These are phyloP conservation scores for Santalum album DNA, from an alignment of 164 flowering plant genomes.

Conservation along the genomic window DNA sequence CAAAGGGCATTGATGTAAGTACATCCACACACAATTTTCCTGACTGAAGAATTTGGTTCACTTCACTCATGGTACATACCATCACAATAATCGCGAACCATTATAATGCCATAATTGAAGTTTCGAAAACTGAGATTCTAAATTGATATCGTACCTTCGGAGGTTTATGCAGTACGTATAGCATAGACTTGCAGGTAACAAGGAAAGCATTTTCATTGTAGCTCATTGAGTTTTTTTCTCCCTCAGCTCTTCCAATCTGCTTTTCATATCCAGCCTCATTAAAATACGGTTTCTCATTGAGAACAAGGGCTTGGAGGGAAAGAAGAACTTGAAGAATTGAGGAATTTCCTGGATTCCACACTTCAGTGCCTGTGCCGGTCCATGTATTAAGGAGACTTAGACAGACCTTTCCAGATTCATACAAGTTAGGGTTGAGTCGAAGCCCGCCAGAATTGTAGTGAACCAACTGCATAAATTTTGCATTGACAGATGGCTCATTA, in stretches of 20 bases:
- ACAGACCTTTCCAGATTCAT: slow-evolving; percentile 88
- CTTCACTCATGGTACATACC: too few species aligned
- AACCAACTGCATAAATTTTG: slow-evolving; percentile 51
- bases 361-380: slow-evolving; percentile 68
- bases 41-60: too few species aligned
- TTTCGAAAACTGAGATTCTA: background rate
- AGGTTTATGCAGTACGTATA: slow-evolving; percentile 60
- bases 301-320: slow-evolving; percentile 91
- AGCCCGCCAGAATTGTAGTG: slow-evolving; percentile 84
- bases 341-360: slow-evolving; percentile 75
- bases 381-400: slow-evolving; percentile 95
- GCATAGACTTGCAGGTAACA: slow-evolving; percentile 74
- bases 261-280: slow-evolving; percentile 91
- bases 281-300: slow-evolving; percentile 84
- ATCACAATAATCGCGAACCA: too few species aligned
- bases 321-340: slow-evolving; percentile 87
- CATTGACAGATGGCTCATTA: too few species aligned
- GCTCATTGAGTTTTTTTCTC: slow-evolving; percentile 80
- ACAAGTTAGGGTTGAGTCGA: slow-evolving; percentile 83
- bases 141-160: slow-evolving; percentile 54
- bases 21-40: too few species aligned
- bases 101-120: too few species aligned
- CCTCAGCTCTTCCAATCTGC: slow-evolving; percentile 73
- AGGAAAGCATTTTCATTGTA: slow-evolving; percentile 91
- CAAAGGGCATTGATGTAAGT: too few species aligned